These are phyloP conservation scores for Xylariaceae sp. DNA, from an alignment of 2,329 filamentous ascomycete species.

Conservation along the genomic window DNA sequence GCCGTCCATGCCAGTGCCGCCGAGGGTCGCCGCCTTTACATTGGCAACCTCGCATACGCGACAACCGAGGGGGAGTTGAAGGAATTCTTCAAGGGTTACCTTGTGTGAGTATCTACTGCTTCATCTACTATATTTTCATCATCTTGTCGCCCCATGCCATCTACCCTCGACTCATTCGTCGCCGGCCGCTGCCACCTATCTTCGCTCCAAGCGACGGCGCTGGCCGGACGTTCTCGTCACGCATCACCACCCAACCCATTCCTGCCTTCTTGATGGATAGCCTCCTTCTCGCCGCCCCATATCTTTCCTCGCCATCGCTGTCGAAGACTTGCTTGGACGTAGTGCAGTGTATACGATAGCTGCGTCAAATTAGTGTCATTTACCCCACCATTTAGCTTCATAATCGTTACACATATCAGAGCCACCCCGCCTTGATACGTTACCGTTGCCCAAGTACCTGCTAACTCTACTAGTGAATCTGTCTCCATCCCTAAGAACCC, in stretches of 20 bases:
- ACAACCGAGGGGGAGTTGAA: slow-evolving; percentile 99
- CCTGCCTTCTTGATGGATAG: neutral
- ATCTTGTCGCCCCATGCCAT: neutral
- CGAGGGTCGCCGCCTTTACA: slow-evolving; percentile 98
- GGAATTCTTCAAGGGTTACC: slow-evolving; percentile 99
- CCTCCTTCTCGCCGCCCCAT: neutral
- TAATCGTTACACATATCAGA: neutral
- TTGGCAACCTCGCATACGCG: slow-evolving; percentile 99
- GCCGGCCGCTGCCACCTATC: neutral
- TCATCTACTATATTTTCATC: neutral
- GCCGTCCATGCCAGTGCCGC: slow-evolving; percentile 94
- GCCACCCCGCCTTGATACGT: neutral
- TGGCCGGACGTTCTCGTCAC: no score
- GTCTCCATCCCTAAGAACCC: slow-evolving; percentile 99
- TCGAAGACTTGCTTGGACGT: neutral
- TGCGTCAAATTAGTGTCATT: neutral
- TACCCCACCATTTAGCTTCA: no score
- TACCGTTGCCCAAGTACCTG: neutral
- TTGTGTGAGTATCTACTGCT: slow-evolving; percentile 69
- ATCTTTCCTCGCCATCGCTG: neutral
- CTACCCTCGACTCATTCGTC: neutral
- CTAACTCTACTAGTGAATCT: slow-evolving; percentile 67
- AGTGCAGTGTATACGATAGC: no score
- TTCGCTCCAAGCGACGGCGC: neutral
- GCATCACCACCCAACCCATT: neutral